Evolutionary conservation across 1,284 basidiomycete genomes (phyloP).

Genomic region (Schizophyllum amplum): DNA sequence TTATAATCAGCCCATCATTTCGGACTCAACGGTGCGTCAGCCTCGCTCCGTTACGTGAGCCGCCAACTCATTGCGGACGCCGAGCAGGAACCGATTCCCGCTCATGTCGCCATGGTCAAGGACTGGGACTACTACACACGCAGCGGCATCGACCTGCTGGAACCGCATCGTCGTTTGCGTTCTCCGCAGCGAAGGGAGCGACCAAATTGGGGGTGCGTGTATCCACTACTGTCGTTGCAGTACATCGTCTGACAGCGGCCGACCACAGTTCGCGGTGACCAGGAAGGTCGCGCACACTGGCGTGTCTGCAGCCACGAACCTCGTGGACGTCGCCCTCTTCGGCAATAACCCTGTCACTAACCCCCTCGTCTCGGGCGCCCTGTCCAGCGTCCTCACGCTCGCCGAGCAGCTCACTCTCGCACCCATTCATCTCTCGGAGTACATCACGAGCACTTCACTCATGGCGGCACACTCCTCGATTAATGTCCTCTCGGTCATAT

Average conservation of each 20-base stretch:
- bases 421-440: conserved; percentile 65
- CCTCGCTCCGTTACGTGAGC: neutral
- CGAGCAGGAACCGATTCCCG: neutral
- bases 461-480: conserved; percentile 66
- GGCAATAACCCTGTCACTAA: conserved; percentile 50
- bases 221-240: conserved; percentile 15
- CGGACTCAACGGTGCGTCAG: neutral
- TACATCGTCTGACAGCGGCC: conserved; percentile 5
- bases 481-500: conserved; percentile 61
- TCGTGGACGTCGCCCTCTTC: conserved; percentile 56
- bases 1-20: neutral
- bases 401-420: conserved; percentile 65
- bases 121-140: conserved; percentile 57
- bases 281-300: conserved; percentile 51
- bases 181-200: conserved; percentile 56
- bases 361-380: conserved; percentile 47
- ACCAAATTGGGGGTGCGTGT: conserved; percentile 53
- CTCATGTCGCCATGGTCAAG: neutral
- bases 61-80: neutral
- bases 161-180: conserved; percentile 49
- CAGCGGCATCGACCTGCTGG: conserved; percentile 59
- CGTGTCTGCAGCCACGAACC: conserved; percentile 39
- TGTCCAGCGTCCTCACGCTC: conserved; percentile 53
- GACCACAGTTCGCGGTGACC: conserved; percentile 55
- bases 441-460: conserved; percentile 67